Base-by-base conservation (phyloP, 768 basidiomycete genomes). In the Kwoniella sp. region DNA sequence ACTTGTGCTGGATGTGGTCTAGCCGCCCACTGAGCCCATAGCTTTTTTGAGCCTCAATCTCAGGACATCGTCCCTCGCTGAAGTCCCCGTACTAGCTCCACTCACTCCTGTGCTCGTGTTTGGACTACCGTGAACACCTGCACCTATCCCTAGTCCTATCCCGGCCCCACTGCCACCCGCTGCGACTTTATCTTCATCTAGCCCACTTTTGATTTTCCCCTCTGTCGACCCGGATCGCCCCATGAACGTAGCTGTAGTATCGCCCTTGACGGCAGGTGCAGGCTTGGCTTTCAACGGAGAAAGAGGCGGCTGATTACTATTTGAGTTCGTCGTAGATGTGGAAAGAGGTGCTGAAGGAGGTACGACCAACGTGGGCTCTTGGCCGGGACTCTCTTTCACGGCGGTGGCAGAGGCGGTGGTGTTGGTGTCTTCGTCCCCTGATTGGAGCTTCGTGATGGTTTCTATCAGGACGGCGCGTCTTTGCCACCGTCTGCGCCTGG, bases 401-500 rank as follows among this genome's bases (percentile, higher is more conserved):
- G 48, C 13, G 63, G 17, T 4, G n/a, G 63, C 30, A 22, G 71
- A 56, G 20, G 34, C 34, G 34, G 34, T 77, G 68, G 22, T 66
- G 70, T 52, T 91, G 87, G 41, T 57, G 23, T 25, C 13, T 8
- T 26, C 45, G 12, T 55, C 26, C 28, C 15, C 26, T 15, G 68
- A 59, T 45, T 73, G 61, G 17, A 80, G 62, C 8, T 71, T 70
- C 38, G 91, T 87, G 20, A 91, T 83, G 0, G 84, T 86, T 82
- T 94, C 93, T 2, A 83, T 85, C 50, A 93, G 86, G 22, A 89
- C 80, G 1, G 92, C 93, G 34, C 93, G 84, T 55, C 93, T 88
- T 0, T 90, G 89, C 93, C 93, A 95, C 55, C 91, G 84, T 58
- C 93, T 82, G 74, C 87, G 88, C 15, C 93, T 86, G 0, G 93